Evolutionary conservation across 768 basidiomycete genomes (phyloP).

Genomic region (Lactarius psammicola): DNA sequence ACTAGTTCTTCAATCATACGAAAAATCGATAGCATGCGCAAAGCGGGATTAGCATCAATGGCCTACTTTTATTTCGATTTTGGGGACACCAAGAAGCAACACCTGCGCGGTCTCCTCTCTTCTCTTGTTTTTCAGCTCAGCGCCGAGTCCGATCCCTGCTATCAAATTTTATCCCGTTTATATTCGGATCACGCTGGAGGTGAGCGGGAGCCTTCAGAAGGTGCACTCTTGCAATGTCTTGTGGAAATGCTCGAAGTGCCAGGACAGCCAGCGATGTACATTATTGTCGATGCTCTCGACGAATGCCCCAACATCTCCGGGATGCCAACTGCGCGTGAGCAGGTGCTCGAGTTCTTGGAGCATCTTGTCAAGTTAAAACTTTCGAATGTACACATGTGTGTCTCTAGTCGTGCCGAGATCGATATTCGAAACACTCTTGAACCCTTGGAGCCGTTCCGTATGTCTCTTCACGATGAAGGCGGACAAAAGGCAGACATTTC

Average conservation of each 20-base stretch:
- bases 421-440: conserved; percentile 3
- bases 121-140: conserved; percentile 6
- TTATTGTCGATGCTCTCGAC: conserved; percentile 12
- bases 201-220: neutral
- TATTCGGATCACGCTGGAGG: neutral
- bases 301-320: neutral
- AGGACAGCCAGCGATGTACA: neutral
- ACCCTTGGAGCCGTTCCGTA: neutral
- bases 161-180: neutral
- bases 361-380: neutral
- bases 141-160: neutral
- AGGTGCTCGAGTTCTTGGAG: conserved; percentile 1
- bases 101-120: neutral
- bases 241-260: neutral
- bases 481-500: conserved; percentile 6
- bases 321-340: neutral
- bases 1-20: conserved; percentile 4
- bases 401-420: conserved; percentile 7
- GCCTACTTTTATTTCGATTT: conserved; percentile 17
- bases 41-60: neutral
- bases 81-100: conserved; percentile 1
- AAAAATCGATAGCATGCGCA: neutral
- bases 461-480: conserved; percentile 1
- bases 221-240: conserved; percentile 1
- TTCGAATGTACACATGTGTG: conserved; percentile 4